Evolutionary conservation across 2,329 filamentous ascomycete genomes (phyloP).

Genomic region (Xylariaceae sp.): DNA sequence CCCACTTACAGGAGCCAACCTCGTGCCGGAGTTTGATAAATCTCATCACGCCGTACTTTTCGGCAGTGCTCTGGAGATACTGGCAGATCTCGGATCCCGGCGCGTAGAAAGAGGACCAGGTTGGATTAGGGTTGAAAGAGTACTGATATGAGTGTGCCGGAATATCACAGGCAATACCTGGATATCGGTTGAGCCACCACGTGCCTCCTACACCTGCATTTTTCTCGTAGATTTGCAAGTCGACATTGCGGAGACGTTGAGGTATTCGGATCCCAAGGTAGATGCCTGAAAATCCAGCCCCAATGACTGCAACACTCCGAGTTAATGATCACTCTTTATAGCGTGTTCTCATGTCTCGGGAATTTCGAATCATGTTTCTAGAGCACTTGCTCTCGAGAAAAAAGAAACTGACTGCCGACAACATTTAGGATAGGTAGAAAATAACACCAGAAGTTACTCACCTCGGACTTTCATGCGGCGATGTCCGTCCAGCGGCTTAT

Average conservation of each 20-base stretch:
- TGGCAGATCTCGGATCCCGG: conserved; percentile 46
- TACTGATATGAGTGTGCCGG: conserved; percentile 55
- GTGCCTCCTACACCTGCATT: conserved; percentile 37
- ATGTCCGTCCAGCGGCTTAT: conserved; percentile 29
- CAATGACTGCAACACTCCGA: too few species aligned
- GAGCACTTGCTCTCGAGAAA: too few species aligned
- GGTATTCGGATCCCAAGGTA: conserved; percentile 35
- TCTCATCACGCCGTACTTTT: conserved; percentile 44
- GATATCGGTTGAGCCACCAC: conserved; percentile 37
- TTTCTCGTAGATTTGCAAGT: conserved; percentile 35
- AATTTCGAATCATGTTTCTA: too few species aligned
- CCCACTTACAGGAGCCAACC: conserved; percentile 41
- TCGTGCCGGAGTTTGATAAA: conserved; percentile 45
- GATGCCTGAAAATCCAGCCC: conserved; percentile 36
- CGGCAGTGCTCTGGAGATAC: conserved; percentile 47
- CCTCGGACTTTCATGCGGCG: conserved; percentile 35
- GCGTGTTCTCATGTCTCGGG: too few species aligned
- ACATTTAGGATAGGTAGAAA: too few species aligned
- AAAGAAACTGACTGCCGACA: too few species aligned
- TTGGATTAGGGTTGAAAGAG: conserved; percentile 52
- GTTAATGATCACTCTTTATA: too few species aligned
- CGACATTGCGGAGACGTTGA: conserved; percentile 34
- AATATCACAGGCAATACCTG: conserved; percentile 34
- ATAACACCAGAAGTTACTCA: too few species aligned
- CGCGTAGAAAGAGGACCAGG: conserved; percentile 53